Evolutionary conservation across 352 stramenopile species (phyloP).

Genomic region (Phytophthora europaea): DNA sequence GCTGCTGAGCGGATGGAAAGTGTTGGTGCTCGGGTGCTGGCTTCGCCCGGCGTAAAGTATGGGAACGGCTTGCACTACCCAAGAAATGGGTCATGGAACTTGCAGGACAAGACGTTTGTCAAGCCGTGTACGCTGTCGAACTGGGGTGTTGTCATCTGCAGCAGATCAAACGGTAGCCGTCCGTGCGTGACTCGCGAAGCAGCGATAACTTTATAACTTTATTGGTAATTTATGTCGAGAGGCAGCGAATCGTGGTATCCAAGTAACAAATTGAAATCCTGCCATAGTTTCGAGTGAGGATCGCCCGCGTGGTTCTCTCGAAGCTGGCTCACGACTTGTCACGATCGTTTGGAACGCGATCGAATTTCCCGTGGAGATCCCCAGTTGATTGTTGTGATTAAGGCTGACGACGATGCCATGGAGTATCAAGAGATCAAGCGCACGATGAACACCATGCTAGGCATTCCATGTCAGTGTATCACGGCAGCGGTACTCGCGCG

Average conservation of each 20-base stretch:
- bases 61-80: background rate
- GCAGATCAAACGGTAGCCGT: background rate
- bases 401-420: background rate
- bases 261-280: background rate
- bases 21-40: background rate
- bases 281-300: background rate
- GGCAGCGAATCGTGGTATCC: slow-evolving; percentile 8
- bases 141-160: background rate
- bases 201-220: background rate
- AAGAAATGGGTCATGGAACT: background rate
- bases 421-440: background rate
- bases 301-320: background rate
- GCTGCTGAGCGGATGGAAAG: background rate
- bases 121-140: background rate
- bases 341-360: background rate
- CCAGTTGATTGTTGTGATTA: background rate
- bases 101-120: background rate
- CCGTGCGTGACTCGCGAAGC: background rate
- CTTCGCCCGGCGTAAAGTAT: background rate
- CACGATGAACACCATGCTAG: background rate
- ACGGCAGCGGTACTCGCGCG: background rate
- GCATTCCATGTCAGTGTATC: background rate
- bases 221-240: background rate
- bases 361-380: background rate
- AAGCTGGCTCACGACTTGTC: background rate